phyloP scores from a whole-genome alignment of 176 grass and related monocot genomes.

The Zizania latifolia region DNA sequence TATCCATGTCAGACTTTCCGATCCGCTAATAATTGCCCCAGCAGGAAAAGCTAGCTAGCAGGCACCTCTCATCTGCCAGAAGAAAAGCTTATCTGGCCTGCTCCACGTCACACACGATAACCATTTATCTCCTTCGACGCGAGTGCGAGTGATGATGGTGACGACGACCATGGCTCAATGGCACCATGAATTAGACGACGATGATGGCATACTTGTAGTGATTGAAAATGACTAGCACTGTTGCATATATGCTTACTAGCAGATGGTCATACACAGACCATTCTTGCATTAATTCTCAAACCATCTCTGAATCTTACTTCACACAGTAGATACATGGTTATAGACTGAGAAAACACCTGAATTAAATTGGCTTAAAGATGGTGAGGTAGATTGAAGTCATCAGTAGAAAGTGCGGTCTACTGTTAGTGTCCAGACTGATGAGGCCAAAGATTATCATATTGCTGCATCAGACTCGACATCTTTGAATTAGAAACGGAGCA shows the following conservation, averaged over 20 bases:
- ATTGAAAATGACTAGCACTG: not conserved
- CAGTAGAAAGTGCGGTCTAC: not conserved
- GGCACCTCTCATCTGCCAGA: not conserved
- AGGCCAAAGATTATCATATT: not conserved
- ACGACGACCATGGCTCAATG: not conserved
- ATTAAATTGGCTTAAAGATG: not conserved
- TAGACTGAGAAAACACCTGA: not conserved
- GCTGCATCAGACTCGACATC: not conserved
- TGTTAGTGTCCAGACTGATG: not conserved
- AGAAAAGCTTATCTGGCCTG: not conserved
- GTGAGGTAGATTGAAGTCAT: not conserved
- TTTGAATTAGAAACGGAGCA: not conserved
- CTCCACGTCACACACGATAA: not conserved
- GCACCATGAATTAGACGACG: not conserved
- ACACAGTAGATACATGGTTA: not conserved
- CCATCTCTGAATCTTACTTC: not conserved
- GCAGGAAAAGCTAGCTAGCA: not conserved
- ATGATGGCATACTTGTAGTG: not conserved
- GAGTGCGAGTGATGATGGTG: not conserved
- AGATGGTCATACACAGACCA: not conserved
- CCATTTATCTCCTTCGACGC: not conserved
- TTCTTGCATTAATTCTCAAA: not conserved
- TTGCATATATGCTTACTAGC: not conserved
- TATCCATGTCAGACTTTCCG: not conserved
- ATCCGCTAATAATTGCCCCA: not conserved